Conservation (phyloP, 2,329 filamentous ascomycete genomes). For the Claviceps monticola region DNA sequence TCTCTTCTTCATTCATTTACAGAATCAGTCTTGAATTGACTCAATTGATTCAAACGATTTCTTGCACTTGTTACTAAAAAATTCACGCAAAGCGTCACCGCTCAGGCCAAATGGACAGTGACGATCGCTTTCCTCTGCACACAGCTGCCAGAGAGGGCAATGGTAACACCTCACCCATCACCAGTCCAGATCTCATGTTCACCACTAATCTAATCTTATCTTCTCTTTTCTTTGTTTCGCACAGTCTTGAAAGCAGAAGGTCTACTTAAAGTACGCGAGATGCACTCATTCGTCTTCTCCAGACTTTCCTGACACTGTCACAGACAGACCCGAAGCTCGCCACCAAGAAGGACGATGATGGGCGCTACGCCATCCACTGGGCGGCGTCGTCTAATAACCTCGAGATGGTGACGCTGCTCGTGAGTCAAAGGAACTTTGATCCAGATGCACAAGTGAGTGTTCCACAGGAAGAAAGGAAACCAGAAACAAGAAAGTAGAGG, state of each 20-base stretch:
- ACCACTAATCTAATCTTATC: not conserved
- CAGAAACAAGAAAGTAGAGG: not conserved
- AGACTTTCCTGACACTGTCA: not conserved
- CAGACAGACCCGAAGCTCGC: constrained; percentile 72
- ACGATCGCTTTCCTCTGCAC: constrained; percentile 68
- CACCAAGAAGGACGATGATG: constrained; percentile 63
- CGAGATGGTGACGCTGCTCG: constrained; percentile 59
- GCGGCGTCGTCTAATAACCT: constrained; percentile 71
- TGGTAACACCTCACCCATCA: constrained; percentile 33
- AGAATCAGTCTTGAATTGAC: not conserved
- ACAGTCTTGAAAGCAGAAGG: constrained; percentile 9
- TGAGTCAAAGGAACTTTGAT: constrained; percentile 62
- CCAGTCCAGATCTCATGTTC: not conserved
- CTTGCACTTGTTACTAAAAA: too few relatives aligned
- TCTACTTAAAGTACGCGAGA: constrained; percentile 7
- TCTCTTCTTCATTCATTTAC: not conserved
- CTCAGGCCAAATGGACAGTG: constrained; percentile 16
- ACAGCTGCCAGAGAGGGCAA: constrained; percentile 75
- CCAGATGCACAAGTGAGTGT: constrained; percentile 57
- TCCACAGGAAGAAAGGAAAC: not conserved
- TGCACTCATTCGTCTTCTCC: not conserved
- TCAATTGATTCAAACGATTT: too few relatives aligned
- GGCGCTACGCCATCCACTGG: constrained; percentile 88
- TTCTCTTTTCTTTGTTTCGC: not conserved
- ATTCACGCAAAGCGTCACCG: too few relatives aligned